Evolutionary conservation across 805 yeast genomes (phyloP).

Genomic region (Spathaspora sp.): DNA sequence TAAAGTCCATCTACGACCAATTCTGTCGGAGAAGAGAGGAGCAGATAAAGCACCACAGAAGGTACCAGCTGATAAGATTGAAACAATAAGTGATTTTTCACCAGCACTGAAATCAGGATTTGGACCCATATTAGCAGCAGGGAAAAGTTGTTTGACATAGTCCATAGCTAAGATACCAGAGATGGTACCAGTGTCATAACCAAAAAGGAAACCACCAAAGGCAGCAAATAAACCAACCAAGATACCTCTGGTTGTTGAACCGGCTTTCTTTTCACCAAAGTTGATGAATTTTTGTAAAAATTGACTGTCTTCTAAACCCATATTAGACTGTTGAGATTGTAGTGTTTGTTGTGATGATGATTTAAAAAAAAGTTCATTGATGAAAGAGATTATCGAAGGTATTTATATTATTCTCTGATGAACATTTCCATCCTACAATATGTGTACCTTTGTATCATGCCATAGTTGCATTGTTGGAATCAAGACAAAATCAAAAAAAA

Average conservation of each 20-base stretch:
- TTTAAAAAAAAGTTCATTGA: background rate
- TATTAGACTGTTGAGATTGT: background rate
- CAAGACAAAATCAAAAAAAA: background rate
- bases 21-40: conserved; percentile 32
- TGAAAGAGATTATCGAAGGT: background rate
- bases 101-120: conserved; percentile 13
- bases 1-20: conserved; percentile 39
- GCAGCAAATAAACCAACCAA: conserved; percentile 39
- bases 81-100: conserved; percentile 23
- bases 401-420: background rate
- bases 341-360: background rate
- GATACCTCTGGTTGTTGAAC: conserved; percentile 39
- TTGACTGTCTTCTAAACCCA: conserved; percentile 38
- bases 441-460: background rate
- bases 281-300: conserved; percentile 33
- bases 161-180: conserved; percentile 41
- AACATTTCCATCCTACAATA: background rate
- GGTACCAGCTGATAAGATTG: conserved; percentile 37
- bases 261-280: conserved; percentile 46
- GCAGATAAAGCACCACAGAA: conserved; percentile 38
- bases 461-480: background rate
- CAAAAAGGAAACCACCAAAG: conserved; percentile 39
- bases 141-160: conserved; percentile 29
- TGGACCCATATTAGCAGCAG: conserved; percentile 7
- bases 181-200: conserved; percentile 42